Percentiles rank a stretch among this genome's conserved stretches.
Evolutionary conservation across 257 asterid genomes (phyloP).

Genomic region (Mentha longifolia): DNA sequence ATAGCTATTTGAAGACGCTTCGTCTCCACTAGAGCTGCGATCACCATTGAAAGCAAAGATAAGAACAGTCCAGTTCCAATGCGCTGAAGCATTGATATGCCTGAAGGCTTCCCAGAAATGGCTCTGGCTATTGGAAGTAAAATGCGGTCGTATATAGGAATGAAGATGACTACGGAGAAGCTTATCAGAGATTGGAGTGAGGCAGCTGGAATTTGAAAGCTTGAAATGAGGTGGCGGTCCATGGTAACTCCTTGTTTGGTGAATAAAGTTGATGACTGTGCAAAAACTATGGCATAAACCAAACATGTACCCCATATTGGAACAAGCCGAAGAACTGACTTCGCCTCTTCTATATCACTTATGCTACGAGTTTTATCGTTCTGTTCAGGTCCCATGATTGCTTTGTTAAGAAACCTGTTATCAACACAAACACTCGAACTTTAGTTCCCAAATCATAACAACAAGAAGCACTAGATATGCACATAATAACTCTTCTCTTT

Average conservation of each 20-base stretch:
- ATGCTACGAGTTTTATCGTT: conserved; percentile 39
- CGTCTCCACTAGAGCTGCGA: conserved; percentile 61
- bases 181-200: conserved; percentile 51
- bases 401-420: conserved; percentile 58
- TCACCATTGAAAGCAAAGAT: conserved; percentile 45
- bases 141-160: conserved; percentile 59
- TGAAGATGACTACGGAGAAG: conserved; percentile 43
- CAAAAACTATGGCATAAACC: conserved; percentile 46
- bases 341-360: conserved; percentile 54
- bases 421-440: conserved; percentile 3
- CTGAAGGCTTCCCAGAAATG: conserved; percentile 51
- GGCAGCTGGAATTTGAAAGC: conserved; percentile 60
- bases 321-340: conserved; percentile 54
- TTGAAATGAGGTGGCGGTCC: conserved; percentile 55
- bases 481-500: background rate
- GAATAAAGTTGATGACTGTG: conserved; percentile 61
- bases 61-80: conserved; percentile 53
- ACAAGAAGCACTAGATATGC: background rate
- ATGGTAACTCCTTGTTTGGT: conserved; percentile 64
- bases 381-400: conserved; percentile 44
- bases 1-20: conserved; percentile 51
- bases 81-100: conserved; percentile 64
- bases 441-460: conserved; percentile 1
- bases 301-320: conserved; percentile 66
- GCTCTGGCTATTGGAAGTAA: conserved; percentile 57